Base-by-base conservation (phyloP, 1,284 basidiomycete species). In the Peniophora sp. region DNA sequence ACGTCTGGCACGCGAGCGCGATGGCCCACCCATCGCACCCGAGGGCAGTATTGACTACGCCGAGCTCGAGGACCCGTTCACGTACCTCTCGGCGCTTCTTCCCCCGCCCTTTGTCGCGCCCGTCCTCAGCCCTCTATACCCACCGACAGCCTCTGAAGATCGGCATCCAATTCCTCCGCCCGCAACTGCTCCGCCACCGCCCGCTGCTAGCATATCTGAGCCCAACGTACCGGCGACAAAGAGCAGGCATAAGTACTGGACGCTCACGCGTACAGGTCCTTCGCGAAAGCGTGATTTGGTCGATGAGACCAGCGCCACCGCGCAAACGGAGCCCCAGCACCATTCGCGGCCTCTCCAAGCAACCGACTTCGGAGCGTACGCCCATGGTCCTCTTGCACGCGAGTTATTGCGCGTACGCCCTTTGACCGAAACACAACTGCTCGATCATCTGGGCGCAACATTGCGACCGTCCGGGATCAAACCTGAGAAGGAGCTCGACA, bases 21-120 rank as follows among this genome's bases (percentile, higher is more conserved):
- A 80, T 52, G 87, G 87, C 0, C 83, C 82, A 14, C 86, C 86
- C 0, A 72, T 73, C 22, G 70, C 71, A 6, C 59, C 77, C 12
- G 85, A 89, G 58, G 87, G 87, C 20, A 89, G 86, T 65, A 67
- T 89, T 25, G 80, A 87, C 63, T 89, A 87, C 58, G 61, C 72
- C 14, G 78, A 86, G 63, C 79, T 89, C 76, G 87, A 89, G 62
- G 83, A 88, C 54, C 85, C 86, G 1, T 89, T 87, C 63, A 75
- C 81, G 6, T 64, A 85, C 0, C 70, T 89, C 2, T 81, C 78
- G 14, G 69, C 70, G 34, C 71, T 89, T 46, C 78, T 78, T 14
- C 83, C 83, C 3, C 80, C 86, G 12, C 70, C 73, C 1, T 70
- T 61, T 10, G 64, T 72, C 20, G 70, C 75, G 25, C 85, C 84